These are phyloP conservation scores for Lojkania enalia DNA, from an alignment of 2,329 filamentous ascomycete genomes.

Conservation along the genomic window DNA sequence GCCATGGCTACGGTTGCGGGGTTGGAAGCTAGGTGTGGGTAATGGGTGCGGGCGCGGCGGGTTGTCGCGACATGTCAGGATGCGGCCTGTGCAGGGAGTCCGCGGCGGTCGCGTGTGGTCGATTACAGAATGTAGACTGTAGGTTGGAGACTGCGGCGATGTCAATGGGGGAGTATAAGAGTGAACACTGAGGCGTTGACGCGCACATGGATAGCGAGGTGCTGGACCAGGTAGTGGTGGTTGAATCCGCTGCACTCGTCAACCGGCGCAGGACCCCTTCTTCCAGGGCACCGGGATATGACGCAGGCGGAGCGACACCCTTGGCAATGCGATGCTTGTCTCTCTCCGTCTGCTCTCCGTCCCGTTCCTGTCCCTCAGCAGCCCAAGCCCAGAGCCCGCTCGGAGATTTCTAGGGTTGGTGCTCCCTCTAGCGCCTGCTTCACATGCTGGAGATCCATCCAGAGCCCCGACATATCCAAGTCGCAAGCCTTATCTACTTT, in stretches of 20 bases:
- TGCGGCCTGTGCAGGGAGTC: constrained; percentile 2
- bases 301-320: constrained; percentile 7
- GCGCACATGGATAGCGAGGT: background rate
- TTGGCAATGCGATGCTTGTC: background rate
- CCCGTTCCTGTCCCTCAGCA: too few species aligned
- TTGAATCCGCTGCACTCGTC: background rate
- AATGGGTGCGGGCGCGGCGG: constrained; percentile 14
- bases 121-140: background rate
- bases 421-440: too few species aligned
- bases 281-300: too few species aligned
- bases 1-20: constrained; percentile 50
- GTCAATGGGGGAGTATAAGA: background rate
- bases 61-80: constrained; percentile 35
- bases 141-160: background rate
- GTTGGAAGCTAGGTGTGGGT: constrained; percentile 4
- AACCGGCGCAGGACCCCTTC: background rate
- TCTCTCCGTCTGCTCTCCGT: too few species aligned
- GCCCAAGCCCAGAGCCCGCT: too few species aligned
- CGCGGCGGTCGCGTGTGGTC: background rate
- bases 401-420: too few species aligned
- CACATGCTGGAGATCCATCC: too few species aligned
- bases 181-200: background rate
- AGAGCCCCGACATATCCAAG: too few species aligned
- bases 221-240: too few species aligned
- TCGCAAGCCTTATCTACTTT: too few species aligned